Evolutionary conservation across 2,329 filamentous ascomycete genomes (phyloP), one percentile per base, ranked within the genome.

Genomic region (Leptoxyphium fumago): DNA sequence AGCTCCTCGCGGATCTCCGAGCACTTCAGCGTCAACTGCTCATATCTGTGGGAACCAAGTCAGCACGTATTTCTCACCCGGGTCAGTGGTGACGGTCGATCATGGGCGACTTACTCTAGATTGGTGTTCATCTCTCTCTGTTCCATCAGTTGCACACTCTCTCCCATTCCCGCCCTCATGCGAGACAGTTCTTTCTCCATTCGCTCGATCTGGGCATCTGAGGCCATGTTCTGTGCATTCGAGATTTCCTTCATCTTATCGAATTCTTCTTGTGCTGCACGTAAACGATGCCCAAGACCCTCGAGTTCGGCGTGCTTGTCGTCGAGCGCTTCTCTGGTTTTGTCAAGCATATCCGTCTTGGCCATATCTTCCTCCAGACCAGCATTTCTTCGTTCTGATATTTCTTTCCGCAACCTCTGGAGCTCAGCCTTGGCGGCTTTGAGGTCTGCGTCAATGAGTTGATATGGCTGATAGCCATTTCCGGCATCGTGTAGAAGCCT

Each of bases 121-220:
- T 89, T 93, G 10, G 86, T 91, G 55, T 88, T 94, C 77, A 96
- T 94, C 68, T 96, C 88, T 44, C 85, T 74, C 64, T 95, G 89
- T 62, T 95, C 87, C 75, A 95, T 82, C 40, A 94, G 65, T 64
- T 95, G 85, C 43, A 95, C 83, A 29, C 80, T 87, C 62, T 95
- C 89, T 2, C 78, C 81, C 28, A 95, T 69, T 10, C 81, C 82
- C 2, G 82, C 77, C 38, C 88, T 76, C 85, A 96, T 94, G 61
- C 87, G 85, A 40, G 84, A 83, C n/a, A 98, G 70, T 62, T 98
- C 88, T 64, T 94, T 95, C 66, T 98, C 91, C 82, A 95, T 93
- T 70, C 91, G 91, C 65, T 98, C 91, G 55, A 98, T 94, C 62
- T 96, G 89, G 8, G 88, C 79, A 60, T 96, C 91, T 2, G 81